Percentiles rank a stretch among this genome's conserved stretches.
phyloP scores from a whole-genome alignment of 768 basidiomycete genomes.

The Dentipellis sp. region DNA sequence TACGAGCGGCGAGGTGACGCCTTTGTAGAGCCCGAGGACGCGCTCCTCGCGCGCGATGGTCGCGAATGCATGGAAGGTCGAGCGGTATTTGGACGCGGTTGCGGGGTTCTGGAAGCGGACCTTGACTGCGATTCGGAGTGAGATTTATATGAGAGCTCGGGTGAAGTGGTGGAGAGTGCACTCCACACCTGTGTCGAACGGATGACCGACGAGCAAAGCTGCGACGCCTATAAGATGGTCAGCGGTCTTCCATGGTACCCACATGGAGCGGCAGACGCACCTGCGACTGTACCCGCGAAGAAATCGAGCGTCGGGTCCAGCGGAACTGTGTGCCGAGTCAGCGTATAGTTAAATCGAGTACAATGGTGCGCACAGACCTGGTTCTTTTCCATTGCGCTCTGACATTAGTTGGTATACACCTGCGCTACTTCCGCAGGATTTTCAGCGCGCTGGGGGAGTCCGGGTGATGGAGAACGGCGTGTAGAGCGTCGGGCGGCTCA shows the following conservation, averaged over 20 bases:
- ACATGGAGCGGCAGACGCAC: not conserved
- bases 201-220: not conserved
- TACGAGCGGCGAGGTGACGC: constrained; percentile 75
- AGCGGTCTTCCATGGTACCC: too few species aligned
- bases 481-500: not conserved
- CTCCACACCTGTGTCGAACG: constrained; percentile 1
- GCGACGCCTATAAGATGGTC: not conserved
- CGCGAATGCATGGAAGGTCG: constrained; percentile 52
- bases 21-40: constrained; percentile 62
- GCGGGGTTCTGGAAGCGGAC: constrained; percentile 68
- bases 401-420: too few species aligned
- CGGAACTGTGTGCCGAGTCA: not conserved
- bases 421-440: too few species aligned
- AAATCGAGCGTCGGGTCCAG: not conserved
- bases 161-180: not conserved
- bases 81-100: constrained; percentile 46
- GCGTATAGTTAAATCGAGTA: too few species aligned
- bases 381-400: too few species aligned
- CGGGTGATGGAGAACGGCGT: too few species aligned
- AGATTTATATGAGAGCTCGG: not conserved
- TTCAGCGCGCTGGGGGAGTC: too few species aligned
- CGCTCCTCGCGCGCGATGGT: constrained; percentile 67
- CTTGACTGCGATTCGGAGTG: constrained; percentile 42
- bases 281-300: constrained; percentile 1
- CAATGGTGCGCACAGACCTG: too few species aligned